Conservation (phyloP, 306 rosid species). For the Medicago truncatula region MtrunA17r5.0-ANR NC_053046.1:20198501-20199000, state of each 20-base stretch:
- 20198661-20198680: neutral
- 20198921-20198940: conserved; percentile 78
- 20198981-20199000: conserved; percentile 70
- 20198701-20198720: neutral
- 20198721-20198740: neutral
- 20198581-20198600: neutral
- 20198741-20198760: neutral
- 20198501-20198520: neutral
- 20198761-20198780: neutral
- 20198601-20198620: neutral
- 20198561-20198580: neutral
- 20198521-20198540: neutral
- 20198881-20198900: conserved; percentile 61
- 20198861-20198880: conserved; percentile 10
- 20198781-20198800: conserved; percentile 16
- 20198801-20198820: conserved; percentile 15
- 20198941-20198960: conserved; percentile 72
- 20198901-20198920: conserved; percentile 68
- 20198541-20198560: neutral
- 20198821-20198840: neutral
- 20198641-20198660: too few relatives aligned
- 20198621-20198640: neutral
- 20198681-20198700: neutral
- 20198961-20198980: conserved; percentile 52
- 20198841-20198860: conserved; percentile 18